Base-by-base conservation (phyloP, 108 stramenopile genomes). In the Epipyxis sp. region DNA sequence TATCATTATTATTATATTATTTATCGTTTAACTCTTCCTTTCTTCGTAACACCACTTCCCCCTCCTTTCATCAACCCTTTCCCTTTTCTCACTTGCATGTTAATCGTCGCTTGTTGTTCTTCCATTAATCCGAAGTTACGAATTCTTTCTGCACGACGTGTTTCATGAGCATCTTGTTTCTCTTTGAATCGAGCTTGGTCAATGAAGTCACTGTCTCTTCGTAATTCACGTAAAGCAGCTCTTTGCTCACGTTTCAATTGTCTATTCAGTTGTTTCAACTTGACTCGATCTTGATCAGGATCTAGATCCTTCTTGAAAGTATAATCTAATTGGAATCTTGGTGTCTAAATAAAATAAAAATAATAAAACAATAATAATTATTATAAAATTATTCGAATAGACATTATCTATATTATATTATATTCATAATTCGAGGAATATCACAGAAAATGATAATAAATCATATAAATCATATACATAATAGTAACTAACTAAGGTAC, bases 201-300 rank as follows among this genome's bases (percentile, higher is more conserved):
- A 41, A 93, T 82, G 59, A 93, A 91, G 30, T 87, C 86, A 68
- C 83, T 90, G 83, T 95, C 94, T 59, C 92, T 76, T 42, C 92
- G 91, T 44, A 95, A 85, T 80, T 95, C 94, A 25, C 94, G 87
- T 79, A 92, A 87, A 29, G 94, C 91, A 3, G 94, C 94, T 85
- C 95, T 96, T 77, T 94, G 91, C 82, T 95, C 95, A 29, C 95
- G 93, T 80, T 95, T 95, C 81, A 92, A 91, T 78, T 96, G 93
- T 44, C 95, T 90, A 3, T 90, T 89, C 35, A 92, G 88, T 76
- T 93, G 81, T 44, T 91, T 90, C 25, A 90, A 89, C 89, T 94
- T 89, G 25, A 86, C 77, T 54, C 86, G 77, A 76, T 90, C 92
- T 84, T 94, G 91, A 76, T 91, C 92, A 77, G 90, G 91, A 79